These are phyloP conservation scores for Tremellales sp. DNA, from an alignment of 1,284 basidiomycete genomes.

Conservation along the genomic window DNA sequence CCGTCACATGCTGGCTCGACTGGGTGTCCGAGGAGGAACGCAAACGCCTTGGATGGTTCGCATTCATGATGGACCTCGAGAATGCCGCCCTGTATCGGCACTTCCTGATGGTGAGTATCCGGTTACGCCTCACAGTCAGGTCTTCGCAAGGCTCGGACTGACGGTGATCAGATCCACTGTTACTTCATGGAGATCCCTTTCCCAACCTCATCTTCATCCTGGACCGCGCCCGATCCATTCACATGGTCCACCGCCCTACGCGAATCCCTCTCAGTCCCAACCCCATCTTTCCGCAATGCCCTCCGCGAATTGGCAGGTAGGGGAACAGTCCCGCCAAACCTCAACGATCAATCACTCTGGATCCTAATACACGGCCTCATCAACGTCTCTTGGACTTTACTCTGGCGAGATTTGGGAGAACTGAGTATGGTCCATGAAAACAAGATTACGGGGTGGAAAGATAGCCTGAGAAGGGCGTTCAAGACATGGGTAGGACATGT, in stretches of 20 bases:
- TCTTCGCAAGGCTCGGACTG: too few relatives aligned
- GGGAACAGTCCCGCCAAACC: constrained; percentile 7
- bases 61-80: constrained; percentile 28
- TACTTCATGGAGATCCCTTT: constrained; percentile 15
- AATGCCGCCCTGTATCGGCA: constrained; percentile 23
- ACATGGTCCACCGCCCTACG: constrained; percentile 8
- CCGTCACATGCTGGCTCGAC: constrained; percentile 18
- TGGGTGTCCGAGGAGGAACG: constrained; percentile 27
- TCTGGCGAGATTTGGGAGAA: constrained; percentile 27
- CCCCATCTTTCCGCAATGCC: constrained; percentile 15
- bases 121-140: too few relatives aligned
- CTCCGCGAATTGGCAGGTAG: constrained; percentile 20
- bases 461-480: constrained; percentile 17
- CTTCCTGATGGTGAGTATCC: constrained; percentile 15
- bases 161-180: constrained; percentile 20
- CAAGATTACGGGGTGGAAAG: constrained; percentile 22
- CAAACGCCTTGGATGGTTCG: constrained; percentile 23
- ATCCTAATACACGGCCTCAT: constrained; percentile 24
- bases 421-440: constrained; percentile 22
- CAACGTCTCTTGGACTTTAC: constrained; percentile 21
- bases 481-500: constrained; percentile 11
- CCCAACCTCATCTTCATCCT: constrained; percentile 7
- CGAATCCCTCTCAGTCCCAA: neutral
- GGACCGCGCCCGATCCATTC: constrained; percentile 14
- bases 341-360: constrained; percentile 14